Base-by-base conservation (phyloP, 805 yeast species). In the Schwanniomyces pseudopolymorphus region DNA sequence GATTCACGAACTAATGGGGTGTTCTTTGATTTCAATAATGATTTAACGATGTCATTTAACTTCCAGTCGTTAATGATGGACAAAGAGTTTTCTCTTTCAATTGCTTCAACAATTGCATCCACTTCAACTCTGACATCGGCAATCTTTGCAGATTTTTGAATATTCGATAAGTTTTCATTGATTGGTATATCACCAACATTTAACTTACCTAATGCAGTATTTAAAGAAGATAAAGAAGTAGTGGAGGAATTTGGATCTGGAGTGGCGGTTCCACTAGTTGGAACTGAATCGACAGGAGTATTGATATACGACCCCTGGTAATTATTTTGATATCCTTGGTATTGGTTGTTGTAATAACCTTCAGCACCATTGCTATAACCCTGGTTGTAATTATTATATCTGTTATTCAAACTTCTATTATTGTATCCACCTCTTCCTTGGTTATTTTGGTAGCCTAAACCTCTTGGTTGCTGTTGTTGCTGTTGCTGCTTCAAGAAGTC, bases 1-100 rank as follows among this genome's bases (percentile, higher is more conserved):
- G 89, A 77, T 67, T 92, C 98, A 67, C 96, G 83, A 37, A 86
- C 78, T 40, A 87, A 63, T 6, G 88, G 70, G 3, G 91, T 74
- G 61, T 82, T 86, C 63, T 90, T 92, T 37, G 87, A 78, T 63
- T 87, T 89, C 41, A 81, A 61, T 46, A 92, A 73, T 35, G 90
- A 78, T 48, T 81, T 74, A 45, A 88, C 52, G 35, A 86, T 78
- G 16, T 84, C 89, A 11, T 65, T 59, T 16, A 94, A 51, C 41
- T 82, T 77, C 89, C 91, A 88, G 2, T 80, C 84, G 40, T 70
- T 68, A 24, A 91, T 77, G 13, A 58, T 59, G 9, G 48, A 75
- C 52, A 58, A 58, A 19, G 62, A 63, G 4, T 56, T 67, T 39
- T 85, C 85, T 11, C 51, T 57, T 43, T 57, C 46, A 39, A 89